Conservation (phyloP, 257 asterid species). For the Primulina tabacum region DNA sequence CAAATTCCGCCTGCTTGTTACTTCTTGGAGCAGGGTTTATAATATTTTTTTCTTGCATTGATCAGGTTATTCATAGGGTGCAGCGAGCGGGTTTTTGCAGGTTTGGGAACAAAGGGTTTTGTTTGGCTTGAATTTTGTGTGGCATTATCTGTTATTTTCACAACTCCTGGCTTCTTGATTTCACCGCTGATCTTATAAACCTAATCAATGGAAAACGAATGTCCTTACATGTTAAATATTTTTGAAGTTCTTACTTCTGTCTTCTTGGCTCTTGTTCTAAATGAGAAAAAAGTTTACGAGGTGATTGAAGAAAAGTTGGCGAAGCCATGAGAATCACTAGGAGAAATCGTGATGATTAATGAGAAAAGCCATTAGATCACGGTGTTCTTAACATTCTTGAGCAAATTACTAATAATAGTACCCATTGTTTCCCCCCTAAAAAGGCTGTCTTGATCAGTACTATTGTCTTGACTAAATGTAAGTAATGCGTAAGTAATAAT, state of each 20-base stretch:
- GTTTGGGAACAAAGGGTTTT: background rate
- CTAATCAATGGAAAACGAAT: no score
- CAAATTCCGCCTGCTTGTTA: conserved; percentile 2
- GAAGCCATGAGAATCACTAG: background rate
- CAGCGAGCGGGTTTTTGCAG: background rate
- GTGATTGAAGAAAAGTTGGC: background rate
- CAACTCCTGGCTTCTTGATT: background rate
- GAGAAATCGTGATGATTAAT: background rate
- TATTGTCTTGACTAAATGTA: background rate
- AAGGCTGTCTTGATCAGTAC: no score
- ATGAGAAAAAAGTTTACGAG: background rate
- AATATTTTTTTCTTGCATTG: background rate
- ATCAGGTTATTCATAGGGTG: background rate
- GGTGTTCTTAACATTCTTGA: background rate
- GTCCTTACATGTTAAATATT: background rate
- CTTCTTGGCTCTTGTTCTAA: background rate
- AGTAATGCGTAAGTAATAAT: background rate
- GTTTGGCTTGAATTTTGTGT: background rate
- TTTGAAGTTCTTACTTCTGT: background rate
- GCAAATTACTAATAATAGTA: no score
- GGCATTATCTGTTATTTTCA: background rate
- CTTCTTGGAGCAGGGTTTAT: background rate
- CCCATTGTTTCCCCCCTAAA: background rate
- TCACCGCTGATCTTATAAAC: no score
- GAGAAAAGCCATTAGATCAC: background rate